A percentile compares a stretch with the other conserved stretches of the same genome.
Evolutionary conservation across 1,139 yeast species (phyloP).

Genomic region (Magnusiomyces fungicola): DNA sequence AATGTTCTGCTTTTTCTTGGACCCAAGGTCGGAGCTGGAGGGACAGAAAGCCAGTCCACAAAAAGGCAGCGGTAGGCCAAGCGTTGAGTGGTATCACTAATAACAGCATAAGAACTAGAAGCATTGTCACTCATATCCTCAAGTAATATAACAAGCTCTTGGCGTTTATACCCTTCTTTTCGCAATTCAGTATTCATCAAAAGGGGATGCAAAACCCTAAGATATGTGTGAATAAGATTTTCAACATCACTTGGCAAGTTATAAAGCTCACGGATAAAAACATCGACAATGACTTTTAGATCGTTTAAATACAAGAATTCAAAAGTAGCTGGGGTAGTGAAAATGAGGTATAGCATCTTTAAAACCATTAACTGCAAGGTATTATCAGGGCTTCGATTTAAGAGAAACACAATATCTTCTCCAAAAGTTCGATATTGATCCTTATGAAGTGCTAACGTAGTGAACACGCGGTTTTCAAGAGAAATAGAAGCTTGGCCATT

Average conservation of each 20-base stretch:
- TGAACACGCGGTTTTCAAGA: slow-evolving; percentile 29
- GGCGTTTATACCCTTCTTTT: slow-evolving; percentile 52
- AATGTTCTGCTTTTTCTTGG: slow-evolving; percentile 2
- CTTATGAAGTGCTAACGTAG: slow-evolving; percentile 21
- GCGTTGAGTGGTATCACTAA: slow-evolving; percentile 41
- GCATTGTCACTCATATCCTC: slow-evolving; percentile 35
- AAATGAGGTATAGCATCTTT: slow-evolving; percentile 66
- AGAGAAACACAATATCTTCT: slow-evolving; percentile 50
- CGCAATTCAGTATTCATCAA: slow-evolving; percentile 44
- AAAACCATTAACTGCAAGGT: slow-evolving; percentile 71
- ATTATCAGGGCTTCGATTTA: slow-evolving; percentile 71
- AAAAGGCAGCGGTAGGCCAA: slow-evolving; percentile 57
- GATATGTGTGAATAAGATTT: slow-evolving; percentile 61
- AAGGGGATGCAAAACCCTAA: slow-evolving; percentile 69
- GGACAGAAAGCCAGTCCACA: slow-evolving; percentile 48
- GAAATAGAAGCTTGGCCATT: background rate
- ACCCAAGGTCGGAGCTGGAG: background rate
- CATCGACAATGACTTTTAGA: slow-evolving; percentile 76
- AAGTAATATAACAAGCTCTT: slow-evolving; percentile 47
- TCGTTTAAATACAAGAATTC: slow-evolving; percentile 68
- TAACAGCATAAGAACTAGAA: slow-evolving; percentile 11
- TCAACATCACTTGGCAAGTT: slow-evolving; percentile 58
- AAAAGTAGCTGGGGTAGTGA: slow-evolving; percentile 58
- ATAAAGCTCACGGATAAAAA: slow-evolving; percentile 69
- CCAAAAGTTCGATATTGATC: slow-evolving; percentile 42